These are phyloP conservation scores for Cytospora paraplurivora DNA, from an alignment of 2,329 filamentous ascomycete genomes.

Conservation along the genomic window DNA sequence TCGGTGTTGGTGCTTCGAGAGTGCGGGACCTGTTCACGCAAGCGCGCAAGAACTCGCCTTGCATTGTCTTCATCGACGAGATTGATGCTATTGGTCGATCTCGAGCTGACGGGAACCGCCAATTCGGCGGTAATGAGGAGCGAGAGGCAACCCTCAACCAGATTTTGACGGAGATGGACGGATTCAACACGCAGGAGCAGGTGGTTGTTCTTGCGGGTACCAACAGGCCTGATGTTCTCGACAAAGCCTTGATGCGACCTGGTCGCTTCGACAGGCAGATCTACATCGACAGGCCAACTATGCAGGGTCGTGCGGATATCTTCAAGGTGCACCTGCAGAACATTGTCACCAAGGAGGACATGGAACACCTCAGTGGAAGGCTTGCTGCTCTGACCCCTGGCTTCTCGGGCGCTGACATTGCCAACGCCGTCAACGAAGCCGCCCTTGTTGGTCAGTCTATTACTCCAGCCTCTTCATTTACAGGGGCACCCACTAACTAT, in stretches of 20 bases:
- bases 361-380: constrained; percentile 84
- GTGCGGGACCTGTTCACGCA: constrained; percentile 94
- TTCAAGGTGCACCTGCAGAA: constrained; percentile 93
- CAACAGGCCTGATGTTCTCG: constrained; percentile 90
- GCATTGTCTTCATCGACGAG: constrained; percentile 99
- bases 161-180: constrained; percentile 98
- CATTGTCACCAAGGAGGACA: constrained; percentile 89
- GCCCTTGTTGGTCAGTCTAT: constrained; percentile 80
- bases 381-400: constrained; percentile 91
- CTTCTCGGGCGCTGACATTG: constrained; percentile 96
- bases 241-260: constrained; percentile 94
- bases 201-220: constrained; percentile 96
- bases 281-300: constrained; percentile 89
- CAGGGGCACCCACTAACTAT: neutral
- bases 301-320: constrained; percentile 95
- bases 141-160: constrained; percentile 96
- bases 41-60: constrained; percentile 92
- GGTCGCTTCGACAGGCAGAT: constrained; percentile 98
- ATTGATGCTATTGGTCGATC: constrained; percentile 97
- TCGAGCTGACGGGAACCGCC: constrained; percentile 71
- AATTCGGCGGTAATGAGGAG: constrained; percentile 91
- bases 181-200: constrained; percentile 95
- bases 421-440: constrained; percentile 97
- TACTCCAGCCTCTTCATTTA: neutral
- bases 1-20: constrained; percentile 94